A percentile compares a stretch with the other conserved stretches of the same genome.
Evolutionary conservation across 805 yeast genomes (phyloP).

Genomic region (Nematodospora valgi): DNA sequence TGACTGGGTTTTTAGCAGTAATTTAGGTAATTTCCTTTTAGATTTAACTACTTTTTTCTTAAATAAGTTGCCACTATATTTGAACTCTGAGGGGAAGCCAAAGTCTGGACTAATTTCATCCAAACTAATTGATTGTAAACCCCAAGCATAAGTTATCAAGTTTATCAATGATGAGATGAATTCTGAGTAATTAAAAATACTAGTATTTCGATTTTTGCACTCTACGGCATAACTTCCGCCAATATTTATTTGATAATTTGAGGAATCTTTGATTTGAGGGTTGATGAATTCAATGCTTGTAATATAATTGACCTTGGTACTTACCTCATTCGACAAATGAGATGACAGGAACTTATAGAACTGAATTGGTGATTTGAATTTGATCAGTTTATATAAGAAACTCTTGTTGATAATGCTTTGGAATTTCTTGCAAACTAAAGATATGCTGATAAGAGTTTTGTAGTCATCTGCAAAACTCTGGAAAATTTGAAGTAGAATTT

Average conservation of each 20-base stretch:
- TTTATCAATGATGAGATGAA: constrained; percentile 21
- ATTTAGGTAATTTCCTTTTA: constrained; percentile 22
- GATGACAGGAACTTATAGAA: constrained; percentile 35
- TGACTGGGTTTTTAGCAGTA: constrained; percentile 40
- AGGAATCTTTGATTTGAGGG: constrained; percentile 28
- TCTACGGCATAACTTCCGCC: constrained; percentile 38
- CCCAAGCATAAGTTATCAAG: constrained; percentile 46
- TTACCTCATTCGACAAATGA: constrained; percentile 22
- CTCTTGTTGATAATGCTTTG: constrained; percentile 31
- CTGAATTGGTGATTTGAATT: constrained; percentile 19
- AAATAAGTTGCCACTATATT: constrained; percentile 6
- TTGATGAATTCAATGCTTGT: constrained; percentile 25
- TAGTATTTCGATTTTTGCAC: constrained; percentile 13
- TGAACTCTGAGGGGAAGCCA: constrained; percentile 26
- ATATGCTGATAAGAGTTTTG: constrained; percentile 21
- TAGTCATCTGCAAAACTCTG: constrained; percentile 18
- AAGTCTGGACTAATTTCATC: constrained; percentile 51
- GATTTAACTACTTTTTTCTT: constrained; percentile 1
- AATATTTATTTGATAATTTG: constrained; percentile 22
- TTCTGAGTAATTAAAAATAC: constrained; percentile 18
- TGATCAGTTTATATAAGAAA: constrained; percentile 34
- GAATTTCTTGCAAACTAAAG: constrained; percentile 36
- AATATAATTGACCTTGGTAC: constrained; percentile 25
- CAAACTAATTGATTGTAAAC: constrained; percentile 38
- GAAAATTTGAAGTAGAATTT: constrained; percentile 36